Evolutionary conservation across 179 eudicot species (phyloP), one percentile per base, ranked within the genome.

Genomic region (Amaranthus tricolor): DNA sequence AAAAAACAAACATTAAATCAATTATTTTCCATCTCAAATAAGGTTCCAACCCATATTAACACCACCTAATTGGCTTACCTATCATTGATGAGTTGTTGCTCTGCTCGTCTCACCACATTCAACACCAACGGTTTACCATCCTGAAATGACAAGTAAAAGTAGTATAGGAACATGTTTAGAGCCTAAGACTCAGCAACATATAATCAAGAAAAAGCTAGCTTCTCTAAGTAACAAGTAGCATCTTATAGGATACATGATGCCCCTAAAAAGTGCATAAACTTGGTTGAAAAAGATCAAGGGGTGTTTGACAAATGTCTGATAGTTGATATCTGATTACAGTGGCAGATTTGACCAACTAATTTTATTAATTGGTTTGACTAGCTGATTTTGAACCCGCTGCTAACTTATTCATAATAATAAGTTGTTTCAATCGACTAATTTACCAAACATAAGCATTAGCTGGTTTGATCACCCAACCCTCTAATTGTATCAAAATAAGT

Each of bases 111-210:
- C 70, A 95, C 99, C 24, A 95, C 99, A 84, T 90, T 91, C 78
- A 95, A 84, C 73, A 95, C 97, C 78, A 95, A 87, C 72, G 99
- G 99, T 82, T 95, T 95, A 44, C 99, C 99, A 89, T 95, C 98
- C 99, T 95, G 86, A 81, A 71, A 72, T 52, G 40, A 14, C 31
- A 68, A 9, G 54, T 31, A 74, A 17, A 51, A 47, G 47, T 24
- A 40, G 49, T 9, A 54, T 10, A 68, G 6, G 68, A 50, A 53
- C 50, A 24, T 11, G 19, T 47, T 54, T 12, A 56, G 8, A n/a
- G 45, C 68, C 40, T 16, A 4, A 52, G 43, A 60, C 4, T 5
- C 5, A 31, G 7, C 43, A 16, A 6, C 8, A 54, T 20, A 8
- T 66, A 60, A 13, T 47, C 19, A 16, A 13, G 62, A 31, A 50